Evolutionary conservation across 345 rosid genomes (phyloP), one percentile per base, ranked within the genome.

Genomic region (Ceriops decandra): DNA sequence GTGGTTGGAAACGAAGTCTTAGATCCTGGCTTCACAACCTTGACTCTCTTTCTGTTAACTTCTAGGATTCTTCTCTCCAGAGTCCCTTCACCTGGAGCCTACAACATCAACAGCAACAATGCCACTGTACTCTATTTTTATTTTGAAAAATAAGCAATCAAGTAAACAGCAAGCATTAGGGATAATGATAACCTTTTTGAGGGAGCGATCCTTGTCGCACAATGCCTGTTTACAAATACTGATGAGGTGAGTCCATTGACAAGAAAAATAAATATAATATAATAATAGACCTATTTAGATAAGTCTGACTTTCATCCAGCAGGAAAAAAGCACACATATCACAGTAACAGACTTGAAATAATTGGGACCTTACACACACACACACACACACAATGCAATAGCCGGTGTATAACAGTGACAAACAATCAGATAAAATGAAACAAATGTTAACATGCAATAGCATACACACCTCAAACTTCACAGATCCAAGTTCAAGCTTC

Each of bases 11-110:
- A 93, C 36, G 88, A 84, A 54, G 98, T 89, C 82, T 93, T 93
- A 2, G 98, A 80, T 51, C 97, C 96, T n/a, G 93, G 97, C 81
- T 91, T 93, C 60, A 93, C 89, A 75, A 93, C 98, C 83, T 93
- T 91, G 58, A 91, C 54, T 80, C 97, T 79, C 86, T 91, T 93
- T 71, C 83, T 82, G 77, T 93, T 93, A 74, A 89, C 80, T 82
- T 93, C 97, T 58, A 93, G 81, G 53, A 86, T 69, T 80, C 98
- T 88, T 83, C 96, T 91, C 85, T 93, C 98, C 2, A 93, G 91
- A 68, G 76, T 85, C 15, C 87, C 96, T 72, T 83, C 87, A 64
- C 95, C 93, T 42, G 83, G 76, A 78, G 79, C 85, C 96, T 93
- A 82, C 77, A 81, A 60, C 17, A 69, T 68, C 52, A 52, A 53